Base-by-base conservation (phyloP, 108 stramenopile genomes). In the Nitzschia inconspicua region DNA sequence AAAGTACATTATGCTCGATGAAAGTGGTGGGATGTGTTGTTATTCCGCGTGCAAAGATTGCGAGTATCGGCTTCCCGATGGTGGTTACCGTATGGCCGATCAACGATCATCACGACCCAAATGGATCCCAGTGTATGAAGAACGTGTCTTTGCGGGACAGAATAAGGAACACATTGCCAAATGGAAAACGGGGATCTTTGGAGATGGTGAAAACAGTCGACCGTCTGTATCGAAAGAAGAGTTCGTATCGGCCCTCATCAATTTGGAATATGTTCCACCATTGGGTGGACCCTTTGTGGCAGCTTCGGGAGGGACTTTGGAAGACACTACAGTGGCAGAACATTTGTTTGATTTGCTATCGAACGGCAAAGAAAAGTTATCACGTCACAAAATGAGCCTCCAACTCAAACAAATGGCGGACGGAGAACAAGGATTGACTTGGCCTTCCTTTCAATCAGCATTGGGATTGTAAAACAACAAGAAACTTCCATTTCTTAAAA, bases 1-100 rank as follows among this genome's bases (percentile, higher is more conserved):
- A 72, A 92, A 88, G 44, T 92, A 92, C 54, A 88, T 92, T 32
- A 78, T 91, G 86, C 51, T 88, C 28, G 89, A 91, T 48, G 72
- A 70, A 2, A 70, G 77, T 0, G 89, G 82, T 32, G 89, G 89
- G 8, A 82, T 86, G 86, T 91, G 89, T 57, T 91, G 89, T 53
- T 91, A 91, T 54, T 80, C 78, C 5, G 89, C 66, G 13, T 91
- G 89, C 44, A 73, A 68, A 24, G 87, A 83, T 63, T 80, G 76
- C 60, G 79, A 84, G 53, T 77, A 52, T 47, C 79, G 90, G 30
- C 76, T 86, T 23, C 90, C 90, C 0, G 87, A 65, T 43, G 90
- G 90, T 19, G 90, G 87, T 34, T 92, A 92, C 48, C 53, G 72
- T 23, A 88, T 88, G 90, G 80, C 90, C 0, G 90, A 92, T 65